Percentiles rank a stretch among this genome's conserved stretches.
phyloP scores from a whole-genome alignment of 306 rosid species.

The Pueraria montana region DNA sequence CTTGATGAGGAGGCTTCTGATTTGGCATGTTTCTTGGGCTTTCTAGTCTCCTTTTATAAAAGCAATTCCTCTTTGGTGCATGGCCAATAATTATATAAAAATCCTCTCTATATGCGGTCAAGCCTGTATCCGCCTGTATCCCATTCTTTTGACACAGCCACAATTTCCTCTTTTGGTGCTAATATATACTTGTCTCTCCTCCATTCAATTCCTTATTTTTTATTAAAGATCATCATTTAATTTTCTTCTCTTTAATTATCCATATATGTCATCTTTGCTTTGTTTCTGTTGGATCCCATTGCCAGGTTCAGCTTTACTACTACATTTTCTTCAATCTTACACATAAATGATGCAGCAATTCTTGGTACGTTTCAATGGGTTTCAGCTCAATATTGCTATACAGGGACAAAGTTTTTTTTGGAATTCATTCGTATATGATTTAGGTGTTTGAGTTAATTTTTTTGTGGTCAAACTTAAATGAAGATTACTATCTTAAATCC shows the following conservation, averaged over 20 bases:
- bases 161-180: background rate
- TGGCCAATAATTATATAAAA: conserved; percentile 4
- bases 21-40: conserved; percentile 28
- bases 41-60: conserved; percentile 30
- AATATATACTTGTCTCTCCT: conserved; percentile 5
- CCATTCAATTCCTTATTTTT: conserved; percentile 5
- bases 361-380: background rate
- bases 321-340: conserved; percentile 10
- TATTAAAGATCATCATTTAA: background rate
- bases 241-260: background rate
- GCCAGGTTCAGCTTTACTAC: background rate
- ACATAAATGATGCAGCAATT: background rate
- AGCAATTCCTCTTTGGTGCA: background rate
- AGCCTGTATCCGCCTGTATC: conserved; percentile 19
- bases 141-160: conserved; percentile 8
- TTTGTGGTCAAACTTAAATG: background rate
- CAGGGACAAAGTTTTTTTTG: background rate
- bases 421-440: background rate
- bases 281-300: background rate
- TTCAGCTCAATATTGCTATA: background rate
- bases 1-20: background rate
- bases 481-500: conserved; percentile 21
- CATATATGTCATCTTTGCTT: background rate
- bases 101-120: conserved; percentile 1
- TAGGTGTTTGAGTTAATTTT: background rate